These are phyloP conservation scores for Corchorus capsularis DNA, from an alignment of 345 rosid species.

Conservation along the genomic window DNA sequence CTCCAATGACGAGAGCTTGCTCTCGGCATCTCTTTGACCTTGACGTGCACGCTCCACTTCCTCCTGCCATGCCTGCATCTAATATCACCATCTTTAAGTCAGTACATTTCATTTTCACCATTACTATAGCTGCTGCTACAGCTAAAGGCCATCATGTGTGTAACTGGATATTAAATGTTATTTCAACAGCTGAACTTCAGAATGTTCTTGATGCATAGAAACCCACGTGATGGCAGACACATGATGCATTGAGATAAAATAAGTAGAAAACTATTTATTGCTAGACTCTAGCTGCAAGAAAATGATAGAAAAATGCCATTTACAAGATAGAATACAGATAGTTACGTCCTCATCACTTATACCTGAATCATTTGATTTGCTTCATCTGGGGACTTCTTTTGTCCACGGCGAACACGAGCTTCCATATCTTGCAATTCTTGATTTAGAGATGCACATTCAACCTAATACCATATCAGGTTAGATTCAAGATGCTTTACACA, in stretches of 20 bases:
- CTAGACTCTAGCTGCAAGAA: neutral
- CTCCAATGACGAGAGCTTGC: constrained; percentile 87
- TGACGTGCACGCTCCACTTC: constrained; percentile 95
- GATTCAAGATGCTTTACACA: constrained; percentile 23
- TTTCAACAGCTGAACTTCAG: constrained; percentile 12
- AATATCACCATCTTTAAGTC: constrained; percentile 15
- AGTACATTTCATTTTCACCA: neutral
- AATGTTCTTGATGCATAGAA: constrained; percentile 15
- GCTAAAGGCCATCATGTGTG: neutral
- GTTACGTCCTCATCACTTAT: constrained; percentile 19
- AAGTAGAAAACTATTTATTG: constrained; percentile 6
- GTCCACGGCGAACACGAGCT: constrained; percentile 80
- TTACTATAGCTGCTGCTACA: neutral
- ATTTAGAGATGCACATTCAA: constrained; percentile 77
- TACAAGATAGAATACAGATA: neutral
- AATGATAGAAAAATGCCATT: constrained; percentile 10
- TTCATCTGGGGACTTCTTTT: constrained; percentile 88
- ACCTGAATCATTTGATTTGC: constrained; percentile 96
- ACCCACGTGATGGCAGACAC: constrained; percentile 4
- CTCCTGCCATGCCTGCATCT: constrained; percentile 96
- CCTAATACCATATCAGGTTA: constrained; percentile 48
- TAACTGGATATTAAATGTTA: constrained; percentile 1
- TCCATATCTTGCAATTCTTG: constrained; percentile 98
- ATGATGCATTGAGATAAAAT: constrained; percentile 3
- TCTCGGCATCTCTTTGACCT: constrained; percentile 96